Evolutionary conservation across 139 green algal genomes (phyloP), one percentile per base, ranked within the genome.

Genomic region (Tetratostichococcus sp.): DNA sequence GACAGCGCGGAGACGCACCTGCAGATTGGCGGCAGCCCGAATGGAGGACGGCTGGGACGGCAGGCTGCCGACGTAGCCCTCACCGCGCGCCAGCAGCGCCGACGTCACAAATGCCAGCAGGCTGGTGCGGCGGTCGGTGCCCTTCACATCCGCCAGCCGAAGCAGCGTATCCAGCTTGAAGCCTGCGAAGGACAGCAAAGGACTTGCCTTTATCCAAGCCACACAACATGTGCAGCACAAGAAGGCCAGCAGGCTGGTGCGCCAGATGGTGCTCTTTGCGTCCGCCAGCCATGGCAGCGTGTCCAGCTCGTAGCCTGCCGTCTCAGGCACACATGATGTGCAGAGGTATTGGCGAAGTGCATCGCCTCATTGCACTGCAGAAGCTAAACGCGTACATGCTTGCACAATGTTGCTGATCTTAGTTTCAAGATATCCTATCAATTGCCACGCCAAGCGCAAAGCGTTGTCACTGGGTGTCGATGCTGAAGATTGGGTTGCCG

Each of bases 241-340:
- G 84, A 91, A 93, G 69, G 93, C 89, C 72, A 96, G 88, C 78
- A 96, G 83, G 28, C 75, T 87, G 19, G 88, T 94, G 59, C 86
- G 89, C 62, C 85, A 74, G 77, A 93, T 81, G 1, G 79, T 75
- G 71, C 81, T 84, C 79, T 89, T 89, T 30, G 92, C 77, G 43
- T 93, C 89, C 16, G 82, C 79, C 67, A 93, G 78, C 79, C 87
- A 86, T 28, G 91, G 81, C 59, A 93, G 75, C 0, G 86, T 87
- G 34, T 92, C 87, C 59, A 93, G 79, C 50, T 84, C 84, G 83
- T 92, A 93, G 14, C 87, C 88, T 30, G 73, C 78, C n/a, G n/a
- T n/a, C n/a, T n/a, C n/a, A n/a, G n/a, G n/a, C n/a, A n/a, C n/a
- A n/a, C n/a, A n/a, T n/a, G n/a, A n/a, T n/a, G n/a, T n/a, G n/a